Conservation (phyloP, 2,329 filamentous ascomycete species). For the Aspergillus vadensis region DNA sequence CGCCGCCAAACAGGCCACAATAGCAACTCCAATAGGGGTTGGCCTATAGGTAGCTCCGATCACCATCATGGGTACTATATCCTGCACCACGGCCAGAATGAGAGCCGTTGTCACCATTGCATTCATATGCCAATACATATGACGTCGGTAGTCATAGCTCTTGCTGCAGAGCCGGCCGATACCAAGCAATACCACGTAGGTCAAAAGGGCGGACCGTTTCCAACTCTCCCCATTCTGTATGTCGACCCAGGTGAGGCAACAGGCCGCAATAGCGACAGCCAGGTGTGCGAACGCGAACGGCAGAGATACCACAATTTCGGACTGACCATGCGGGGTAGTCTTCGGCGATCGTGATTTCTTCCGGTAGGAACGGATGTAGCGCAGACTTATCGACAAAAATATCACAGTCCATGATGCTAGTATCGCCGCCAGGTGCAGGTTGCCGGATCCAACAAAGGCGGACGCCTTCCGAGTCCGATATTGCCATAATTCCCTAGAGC, state of each 20-base stretch:
- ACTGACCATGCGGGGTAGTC: conserved; percentile 3
- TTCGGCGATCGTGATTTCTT: neutral
- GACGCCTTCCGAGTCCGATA: conserved; percentile 25
- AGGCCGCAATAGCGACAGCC: conserved; percentile 18
- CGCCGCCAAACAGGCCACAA: conserved; percentile 21
- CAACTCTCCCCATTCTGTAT: conserved; percentile 15
- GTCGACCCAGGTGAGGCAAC: conserved; percentile 20
- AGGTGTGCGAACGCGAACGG: conserved; percentile 22
- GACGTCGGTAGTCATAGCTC: conserved; percentile 9
- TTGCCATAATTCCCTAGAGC: conserved; percentile 24
- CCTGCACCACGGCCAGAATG: conserved; percentile 24
- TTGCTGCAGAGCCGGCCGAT: conserved; percentile 22
- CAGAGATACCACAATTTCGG: conserved; percentile 9
- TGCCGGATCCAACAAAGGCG: conserved; percentile 27
- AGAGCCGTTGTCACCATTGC: conserved; percentile 18
- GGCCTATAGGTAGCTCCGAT: conserved; percentile 25
- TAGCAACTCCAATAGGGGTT: conserved; percentile 18
- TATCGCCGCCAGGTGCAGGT: conserved; percentile 26
- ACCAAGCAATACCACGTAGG: conserved; percentile 28
- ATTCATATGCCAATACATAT: conserved; percentile 31
- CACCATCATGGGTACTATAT: conserved; percentile 29
- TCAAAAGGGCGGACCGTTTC: conserved; percentile 26
- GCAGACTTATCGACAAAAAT: conserved; percentile 16
- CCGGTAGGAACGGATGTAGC: conserved; percentile 12
- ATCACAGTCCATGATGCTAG: conserved; percentile 23